Conservation (phyloP, 805 yeast genomes). For the Yarrowia hollandica region DNA sequence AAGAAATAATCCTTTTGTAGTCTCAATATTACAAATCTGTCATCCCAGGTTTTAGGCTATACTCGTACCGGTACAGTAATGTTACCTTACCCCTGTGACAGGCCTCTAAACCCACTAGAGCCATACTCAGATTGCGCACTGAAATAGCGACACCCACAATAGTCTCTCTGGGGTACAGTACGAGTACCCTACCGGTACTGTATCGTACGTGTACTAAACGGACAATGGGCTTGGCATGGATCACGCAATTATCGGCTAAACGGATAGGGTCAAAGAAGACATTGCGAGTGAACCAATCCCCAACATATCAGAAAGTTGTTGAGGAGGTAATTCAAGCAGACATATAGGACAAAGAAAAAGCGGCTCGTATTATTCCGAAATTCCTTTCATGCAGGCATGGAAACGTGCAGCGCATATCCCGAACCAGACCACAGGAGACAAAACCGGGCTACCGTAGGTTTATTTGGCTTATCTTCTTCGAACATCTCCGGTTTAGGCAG, state of each 20-base stretch:
- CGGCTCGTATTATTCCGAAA: background rate
- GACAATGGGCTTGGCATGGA: background rate
- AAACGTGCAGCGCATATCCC: background rate
- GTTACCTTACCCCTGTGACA: background rate
- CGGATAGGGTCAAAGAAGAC: no score
- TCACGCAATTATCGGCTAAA: no score
- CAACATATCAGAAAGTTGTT: no score
- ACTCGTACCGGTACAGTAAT: no score
- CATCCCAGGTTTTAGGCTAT: background rate
- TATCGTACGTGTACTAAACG: background rate
- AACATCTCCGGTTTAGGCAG: background rate
- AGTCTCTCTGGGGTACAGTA: no score
- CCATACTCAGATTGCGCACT: background rate
- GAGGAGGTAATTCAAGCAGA: no score
- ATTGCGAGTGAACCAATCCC: no score
- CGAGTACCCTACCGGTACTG: no score
- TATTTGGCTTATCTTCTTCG: background rate
- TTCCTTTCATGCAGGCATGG: background rate
- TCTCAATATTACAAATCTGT: background rate
- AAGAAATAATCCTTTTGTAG: no score
- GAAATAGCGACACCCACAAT: background rate
- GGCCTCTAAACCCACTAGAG: background rate
- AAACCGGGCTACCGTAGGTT: conserved; percentile 8
- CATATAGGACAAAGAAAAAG: background rate
- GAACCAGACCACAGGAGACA: background rate